Evolutionary conservation across 495 filamentous ascomycete species (phyloP).

Genomic region (Ramalina intermedia): DNA sequence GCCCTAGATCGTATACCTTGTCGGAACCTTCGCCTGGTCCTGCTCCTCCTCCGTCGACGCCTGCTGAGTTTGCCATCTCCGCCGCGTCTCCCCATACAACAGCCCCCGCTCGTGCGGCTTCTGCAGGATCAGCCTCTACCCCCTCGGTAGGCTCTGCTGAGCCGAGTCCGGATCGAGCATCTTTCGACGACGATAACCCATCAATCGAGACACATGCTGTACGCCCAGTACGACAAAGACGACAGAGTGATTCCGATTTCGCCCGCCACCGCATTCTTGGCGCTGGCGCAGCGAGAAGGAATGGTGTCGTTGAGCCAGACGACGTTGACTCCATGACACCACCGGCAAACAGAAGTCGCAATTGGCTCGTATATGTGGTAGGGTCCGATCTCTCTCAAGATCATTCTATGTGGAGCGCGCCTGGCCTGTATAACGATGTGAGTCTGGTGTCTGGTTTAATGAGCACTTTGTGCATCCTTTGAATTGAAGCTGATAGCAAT

Average conservation of each 20-base stretch:
- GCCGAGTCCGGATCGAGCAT: constrained; percentile 1
- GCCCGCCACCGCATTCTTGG: constrained; percentile 44
- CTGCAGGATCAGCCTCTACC: constrained; percentile 31
- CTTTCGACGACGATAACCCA: constrained; percentile 7
- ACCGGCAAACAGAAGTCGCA: constrained; percentile 37
- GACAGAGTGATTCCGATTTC: constrained; percentile 48
- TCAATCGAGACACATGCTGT: neutral
- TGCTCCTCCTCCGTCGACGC: constrained; percentile 53
- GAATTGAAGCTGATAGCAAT: neutral
- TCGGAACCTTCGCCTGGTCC: constrained; percentile 48
- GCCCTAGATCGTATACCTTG: constrained; percentile 22
- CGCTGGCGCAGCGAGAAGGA: constrained; percentile 46
- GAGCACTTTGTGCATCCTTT: neutral
- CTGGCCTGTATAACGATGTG: constrained; percentile 64
- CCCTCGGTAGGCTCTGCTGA: neutral
- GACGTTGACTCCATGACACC: constrained; percentile 44
- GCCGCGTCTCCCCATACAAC: constrained; percentile 41
- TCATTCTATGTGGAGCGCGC: constrained; percentile 55
- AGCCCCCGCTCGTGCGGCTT: constrained; percentile 39
- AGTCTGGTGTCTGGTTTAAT: constrained; percentile 9
- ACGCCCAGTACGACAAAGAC: constrained; percentile 31
- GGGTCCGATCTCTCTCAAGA: constrained; percentile 64
- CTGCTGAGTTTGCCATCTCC: constrained; percentile 46
- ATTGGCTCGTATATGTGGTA: constrained; percentile 70
- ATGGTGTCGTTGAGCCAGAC: constrained; percentile 55